A percentile compares a stretch with the other conserved stretches of the same genome.
phyloP scores from a whole-genome alignment of 345 rosid species.

The Eucalyptus shirleyi region DNA sequence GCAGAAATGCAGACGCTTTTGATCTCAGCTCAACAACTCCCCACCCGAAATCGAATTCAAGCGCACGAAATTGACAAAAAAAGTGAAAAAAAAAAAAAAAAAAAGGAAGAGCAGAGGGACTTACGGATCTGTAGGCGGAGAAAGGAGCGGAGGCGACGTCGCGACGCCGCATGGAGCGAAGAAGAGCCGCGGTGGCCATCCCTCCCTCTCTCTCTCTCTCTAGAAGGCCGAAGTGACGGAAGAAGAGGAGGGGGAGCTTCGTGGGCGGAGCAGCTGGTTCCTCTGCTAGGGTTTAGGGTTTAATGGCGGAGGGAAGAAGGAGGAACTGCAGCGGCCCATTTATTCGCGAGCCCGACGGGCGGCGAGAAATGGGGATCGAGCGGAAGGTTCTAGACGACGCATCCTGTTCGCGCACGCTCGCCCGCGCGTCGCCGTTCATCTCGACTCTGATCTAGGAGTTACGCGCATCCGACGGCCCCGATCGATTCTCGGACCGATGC shows the following conservation, averaged over 20 bases:
- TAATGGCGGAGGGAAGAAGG: neutral
- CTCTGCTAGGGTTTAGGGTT: neutral
- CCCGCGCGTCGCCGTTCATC: neutral
- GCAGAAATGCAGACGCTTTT: too few species aligned
- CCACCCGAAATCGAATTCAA: neutral
- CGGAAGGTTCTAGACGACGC: neutral
- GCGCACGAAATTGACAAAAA: neutral
- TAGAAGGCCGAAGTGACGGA: neutral
- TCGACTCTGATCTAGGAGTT: neutral
- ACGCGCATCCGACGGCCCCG: neutral
- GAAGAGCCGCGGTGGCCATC: conserved; percentile 60
- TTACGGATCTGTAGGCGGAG: conserved; percentile 53
- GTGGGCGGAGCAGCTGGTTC: neutral
- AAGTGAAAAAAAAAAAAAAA: fast-evolving
- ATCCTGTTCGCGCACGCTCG: neutral
- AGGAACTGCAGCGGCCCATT: neutral
- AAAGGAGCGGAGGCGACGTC: conserved; percentile 44
- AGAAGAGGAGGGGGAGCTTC: neutral
- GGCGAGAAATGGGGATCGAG: neutral
- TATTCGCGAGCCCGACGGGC: neutral
- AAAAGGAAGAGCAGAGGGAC: neutral
- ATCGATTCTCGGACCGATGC: neutral
- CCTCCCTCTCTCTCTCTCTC: neutral
- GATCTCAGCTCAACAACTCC: neutral
- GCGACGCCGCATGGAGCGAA: conserved; percentile 67